These are phyloP conservation scores for Plasmodium relictum DNA, from an alignment of 169 alveolate genomes.

Conservation along the genomic window DNA sequence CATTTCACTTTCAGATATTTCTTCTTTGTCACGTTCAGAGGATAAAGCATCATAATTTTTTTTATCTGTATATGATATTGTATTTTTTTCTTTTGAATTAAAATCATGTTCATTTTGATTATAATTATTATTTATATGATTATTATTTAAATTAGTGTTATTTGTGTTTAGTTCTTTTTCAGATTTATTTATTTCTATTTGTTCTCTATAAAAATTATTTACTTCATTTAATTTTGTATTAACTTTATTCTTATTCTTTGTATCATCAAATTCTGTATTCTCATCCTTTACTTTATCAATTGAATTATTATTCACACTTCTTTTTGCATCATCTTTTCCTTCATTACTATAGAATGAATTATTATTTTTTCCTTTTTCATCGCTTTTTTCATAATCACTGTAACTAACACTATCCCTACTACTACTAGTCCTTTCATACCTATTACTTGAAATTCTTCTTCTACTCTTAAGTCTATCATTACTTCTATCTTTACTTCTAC, in stretches of 20 bases:
- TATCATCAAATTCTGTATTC: neutral
- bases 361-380: neutral
- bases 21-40: slow-evolving; percentile 26
- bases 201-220: neutral
- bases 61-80: neutral
- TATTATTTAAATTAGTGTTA: neutral
- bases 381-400: neutral
- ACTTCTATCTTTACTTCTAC: neutral
- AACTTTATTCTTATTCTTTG: neutral
- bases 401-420: slow-evolving; percentile 18
- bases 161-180: neutral
- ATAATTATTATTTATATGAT: slow-evolving; percentile 5
- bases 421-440: slow-evolving; percentile 16
- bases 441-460: slow-evolving; percentile 27
- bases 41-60: slow-evolving; percentile 13
- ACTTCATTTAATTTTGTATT: neutral
- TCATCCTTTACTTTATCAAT: neutral
- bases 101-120: neutral
- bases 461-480: slow-evolving; percentile 20
- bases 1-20: slow-evolving; percentile 82
- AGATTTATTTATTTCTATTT: neutral
- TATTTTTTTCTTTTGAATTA: slow-evolving; percentile 3
- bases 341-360: neutral
- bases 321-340: neutral
- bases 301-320: neutral